Evolutionary conservation across 441 rosid species (phyloP).

Genomic region (Populus tomentosa): DNA sequence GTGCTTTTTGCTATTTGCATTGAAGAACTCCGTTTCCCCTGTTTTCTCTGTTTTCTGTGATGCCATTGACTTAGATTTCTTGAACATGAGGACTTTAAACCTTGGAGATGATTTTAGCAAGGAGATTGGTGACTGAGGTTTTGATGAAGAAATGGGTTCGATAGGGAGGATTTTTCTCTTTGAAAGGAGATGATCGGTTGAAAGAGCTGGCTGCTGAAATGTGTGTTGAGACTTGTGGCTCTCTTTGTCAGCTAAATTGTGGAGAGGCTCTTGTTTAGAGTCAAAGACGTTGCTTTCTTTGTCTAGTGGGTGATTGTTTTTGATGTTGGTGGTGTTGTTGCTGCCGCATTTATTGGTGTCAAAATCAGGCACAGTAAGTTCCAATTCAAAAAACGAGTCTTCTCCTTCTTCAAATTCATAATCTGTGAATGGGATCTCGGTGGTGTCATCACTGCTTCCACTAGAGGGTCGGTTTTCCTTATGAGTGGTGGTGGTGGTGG

Average conservation of each 20-base stretch:
- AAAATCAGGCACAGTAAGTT: conserved; percentile 49
- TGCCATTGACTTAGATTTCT: conserved; percentile 36
- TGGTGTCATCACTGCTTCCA: conserved; percentile 25
- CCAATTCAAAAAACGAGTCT: conserved; percentile 84
- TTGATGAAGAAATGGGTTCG: conserved; percentile 26
- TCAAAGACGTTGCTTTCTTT: conserved; percentile 19
- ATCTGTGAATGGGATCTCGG: conserved; percentile 29
- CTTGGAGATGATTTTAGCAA: conserved; percentile 71
- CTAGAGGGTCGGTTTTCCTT: conserved; percentile 15
- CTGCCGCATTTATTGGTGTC: conserved; percentile 19
- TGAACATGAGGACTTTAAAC: conserved; percentile 61
- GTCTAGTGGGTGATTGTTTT: conserved; percentile 9
- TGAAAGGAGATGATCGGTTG: conserved; percentile 36
- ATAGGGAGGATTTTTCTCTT: conserved; percentile 72
- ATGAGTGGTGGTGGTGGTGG: conserved; percentile 8
- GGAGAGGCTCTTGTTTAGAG: conserved; percentile 16
- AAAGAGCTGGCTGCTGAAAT: conserved; percentile 18
- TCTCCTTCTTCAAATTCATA: conserved; percentile 56
- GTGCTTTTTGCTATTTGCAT: conserved; percentile 18
- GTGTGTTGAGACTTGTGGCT: conserved; percentile 5
- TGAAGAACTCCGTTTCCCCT: conserved; percentile 12
- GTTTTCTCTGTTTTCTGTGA: conserved; percentile 22
- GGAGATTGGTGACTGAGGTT: conserved; percentile 65
- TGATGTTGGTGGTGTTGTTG: conserved; percentile 5
- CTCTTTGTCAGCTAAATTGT: conserved; percentile 2